Evolutionary conservation across 2,329 filamentous ascomycete species (phyloP).

Genomic region (Elsinoe necatrix): DNA sequence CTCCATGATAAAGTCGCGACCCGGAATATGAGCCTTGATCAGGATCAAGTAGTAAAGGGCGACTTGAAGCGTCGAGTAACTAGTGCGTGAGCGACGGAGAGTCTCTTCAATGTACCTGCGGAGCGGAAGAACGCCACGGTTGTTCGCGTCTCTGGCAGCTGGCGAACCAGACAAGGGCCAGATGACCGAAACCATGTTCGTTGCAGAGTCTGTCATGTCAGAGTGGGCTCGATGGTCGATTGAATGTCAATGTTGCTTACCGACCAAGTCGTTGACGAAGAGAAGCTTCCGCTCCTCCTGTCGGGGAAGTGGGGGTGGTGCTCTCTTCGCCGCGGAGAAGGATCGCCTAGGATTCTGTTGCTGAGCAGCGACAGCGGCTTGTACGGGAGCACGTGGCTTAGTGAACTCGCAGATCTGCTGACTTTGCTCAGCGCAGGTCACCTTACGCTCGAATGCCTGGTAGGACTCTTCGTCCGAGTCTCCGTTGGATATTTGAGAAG

Average conservation of each 20-base stretch:
- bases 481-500: slow-evolving; percentile 12
- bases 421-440: slow-evolving; percentile 10
- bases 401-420: slow-evolving; percentile 6
- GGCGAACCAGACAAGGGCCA: slow-evolving; percentile 85
- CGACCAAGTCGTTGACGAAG: slow-evolving; percentile 94
- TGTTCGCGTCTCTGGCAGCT: slow-evolving; percentile 58
- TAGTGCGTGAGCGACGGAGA: slow-evolving; percentile 84
- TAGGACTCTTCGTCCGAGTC: slow-evolving; percentile 14
- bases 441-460: slow-evolving; percentile 11
- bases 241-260: slow-evolving; percentile 53
- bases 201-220: slow-evolving; percentile 70
- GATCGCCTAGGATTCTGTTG: slow-evolving; percentile 55
- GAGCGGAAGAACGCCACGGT: slow-evolving; percentile 74
- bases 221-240: slow-evolving; percentile 28
- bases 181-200: slow-evolving; percentile 93
- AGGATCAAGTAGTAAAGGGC: slow-evolving; percentile 93
- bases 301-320: slow-evolving; percentile 71
- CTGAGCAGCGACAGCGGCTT: slow-evolving; percentile 42
- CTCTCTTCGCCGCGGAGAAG: slow-evolving; percentile 50
- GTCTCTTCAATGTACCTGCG: slow-evolving; percentile 98
- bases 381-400: slow-evolving; percentile 36
- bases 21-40: slow-evolving; percentile 82
- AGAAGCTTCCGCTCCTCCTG: slow-evolving; percentile 88
- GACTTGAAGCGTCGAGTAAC: slow-evolving; percentile 95
- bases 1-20: slow-evolving; percentile 76